These are phyloP conservation scores for Neolentinus lepideus DNA, from an alignment of 1,284 basidiomycete species.

Conservation along the genomic window DNA sequence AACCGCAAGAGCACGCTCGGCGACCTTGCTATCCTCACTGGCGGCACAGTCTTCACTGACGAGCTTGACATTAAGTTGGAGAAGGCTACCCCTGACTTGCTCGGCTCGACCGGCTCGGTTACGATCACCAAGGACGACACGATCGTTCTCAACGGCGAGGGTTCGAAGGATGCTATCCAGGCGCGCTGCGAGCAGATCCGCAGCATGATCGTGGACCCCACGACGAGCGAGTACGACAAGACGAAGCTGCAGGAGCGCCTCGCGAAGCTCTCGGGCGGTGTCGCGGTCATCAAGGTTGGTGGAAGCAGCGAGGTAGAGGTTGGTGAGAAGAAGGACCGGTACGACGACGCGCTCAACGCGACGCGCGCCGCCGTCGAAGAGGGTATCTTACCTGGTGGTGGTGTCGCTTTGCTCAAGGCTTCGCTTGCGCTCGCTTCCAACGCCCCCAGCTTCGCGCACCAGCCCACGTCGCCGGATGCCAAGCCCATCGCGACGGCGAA, in stretches of 20 bases:
- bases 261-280: slow-evolving; percentile 93
- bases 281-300: slow-evolving; percentile 98
- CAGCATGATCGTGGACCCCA: slow-evolving; percentile 72
- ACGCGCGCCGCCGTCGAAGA: slow-evolving; percentile 98
- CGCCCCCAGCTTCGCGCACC: slow-evolving; percentile 35
- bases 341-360: slow-evolving; percentile 96
- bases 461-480: slow-evolving; percentile 39
- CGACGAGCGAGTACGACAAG: slow-evolving; percentile 91
- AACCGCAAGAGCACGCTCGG: slow-evolving; percentile 98
- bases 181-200: slow-evolving; percentile 96
- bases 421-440: slow-evolving; percentile 69
- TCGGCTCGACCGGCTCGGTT: slow-evolving; percentile 88
- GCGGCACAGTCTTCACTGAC: slow-evolving; percentile 96
- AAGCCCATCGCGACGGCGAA: slow-evolving; percentile 74
- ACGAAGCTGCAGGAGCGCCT: slow-evolving; percentile 96
- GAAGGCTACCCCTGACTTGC: slow-evolving; percentile 81
- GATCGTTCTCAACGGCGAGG: slow-evolving; percentile 91
- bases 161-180: slow-evolving; percentile 79
- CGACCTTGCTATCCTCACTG: slow-evolving; percentile 94
- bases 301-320: slow-evolving; percentile 95
- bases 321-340: slow-evolving; percentile 98
- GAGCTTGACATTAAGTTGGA: slow-evolving; percentile 98
- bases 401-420: slow-evolving; percentile 88
- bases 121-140: slow-evolving; percentile 99
- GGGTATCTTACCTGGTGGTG: slow-evolving; percentile 95